phyloP scores from a whole-genome alignment of 2,329 filamentous ascomycete species.

The Paraconiothyrium brasiliense region DNA sequence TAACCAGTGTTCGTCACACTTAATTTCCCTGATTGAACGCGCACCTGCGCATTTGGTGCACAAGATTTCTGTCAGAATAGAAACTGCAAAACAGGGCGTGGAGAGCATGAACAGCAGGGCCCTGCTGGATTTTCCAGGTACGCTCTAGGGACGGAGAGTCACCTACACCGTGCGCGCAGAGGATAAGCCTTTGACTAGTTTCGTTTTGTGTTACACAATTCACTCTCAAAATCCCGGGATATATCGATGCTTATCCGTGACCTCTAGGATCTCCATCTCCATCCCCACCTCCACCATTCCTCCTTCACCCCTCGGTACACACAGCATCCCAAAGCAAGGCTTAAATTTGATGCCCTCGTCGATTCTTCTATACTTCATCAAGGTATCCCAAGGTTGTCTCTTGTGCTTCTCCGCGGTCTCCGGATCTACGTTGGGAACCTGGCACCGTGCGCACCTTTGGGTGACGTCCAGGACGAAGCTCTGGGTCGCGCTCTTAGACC shows the following conservation, averaged over 20 bases:
- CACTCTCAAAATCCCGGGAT: constrained; percentile 47
- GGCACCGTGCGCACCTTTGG: constrained; percentile 68
- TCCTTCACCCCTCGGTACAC: constrained; percentile 66
- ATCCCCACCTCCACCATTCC: constrained; percentile 66
- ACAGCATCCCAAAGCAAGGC: constrained; percentile 74
- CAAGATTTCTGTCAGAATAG: background rate
- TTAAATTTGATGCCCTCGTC: constrained; percentile 70
- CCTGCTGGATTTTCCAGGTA: too few species aligned
- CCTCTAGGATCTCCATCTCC: constrained; percentile 65
- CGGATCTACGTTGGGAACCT: constrained; percentile 72
- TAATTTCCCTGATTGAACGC: background rate
- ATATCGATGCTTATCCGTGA: constrained; percentile 67
- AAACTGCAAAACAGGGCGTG: background rate
- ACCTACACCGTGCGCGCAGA: background rate
- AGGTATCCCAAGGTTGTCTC: constrained; percentile 68
- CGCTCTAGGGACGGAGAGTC: background rate
- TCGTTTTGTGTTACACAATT: background rate
- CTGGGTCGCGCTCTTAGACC: constrained; percentile 23
- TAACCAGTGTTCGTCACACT: background rate
- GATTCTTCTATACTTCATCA: constrained; percentile 68
- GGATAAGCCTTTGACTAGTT: background rate
- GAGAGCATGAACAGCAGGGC: too few species aligned
- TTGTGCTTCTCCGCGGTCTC: constrained; percentile 68
- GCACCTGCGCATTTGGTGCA: background rate
- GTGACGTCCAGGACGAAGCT: constrained; percentile 64